These are phyloP conservation scores for Rhizoctonia solani DNA, from an alignment of 1,284 basidiomycete genomes.

Conservation along the genomic window DNA sequence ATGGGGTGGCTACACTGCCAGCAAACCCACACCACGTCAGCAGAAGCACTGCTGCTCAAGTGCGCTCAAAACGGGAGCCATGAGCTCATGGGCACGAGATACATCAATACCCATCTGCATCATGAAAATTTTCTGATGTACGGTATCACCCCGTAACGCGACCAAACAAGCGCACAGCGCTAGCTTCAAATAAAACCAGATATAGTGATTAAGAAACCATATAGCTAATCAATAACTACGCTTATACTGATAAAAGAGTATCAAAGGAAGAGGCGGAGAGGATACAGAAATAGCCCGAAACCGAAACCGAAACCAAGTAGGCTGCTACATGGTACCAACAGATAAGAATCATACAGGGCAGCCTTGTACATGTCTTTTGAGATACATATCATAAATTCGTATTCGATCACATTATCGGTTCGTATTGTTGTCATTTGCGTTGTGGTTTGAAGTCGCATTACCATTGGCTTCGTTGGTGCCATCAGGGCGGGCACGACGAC, in stretches of 20 bases:
- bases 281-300: too few species aligned
- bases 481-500: constrained; percentile 20
- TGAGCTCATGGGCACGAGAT: not conserved
- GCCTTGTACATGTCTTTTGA: not conserved
- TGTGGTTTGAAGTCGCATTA: too few species aligned
- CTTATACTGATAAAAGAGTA: not conserved
- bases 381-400: constrained; percentile 14
- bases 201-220: not conserved
- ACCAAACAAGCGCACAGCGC: constrained; percentile 12
- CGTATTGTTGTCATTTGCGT: not conserved
- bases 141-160: not conserved
- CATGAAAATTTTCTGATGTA: too few species aligned
- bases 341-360: not conserved
- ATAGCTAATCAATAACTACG: constrained; percentile 2
- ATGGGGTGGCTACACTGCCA: constrained; percentile 30
- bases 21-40: not conserved
- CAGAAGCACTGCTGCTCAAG: not conserved
- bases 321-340: not conserved
- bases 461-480: not conserved
- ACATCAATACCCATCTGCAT: not conserved
- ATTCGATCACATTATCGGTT: constrained; percentile 2
- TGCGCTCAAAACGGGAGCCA: not conserved
- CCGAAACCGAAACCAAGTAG: not conserved
- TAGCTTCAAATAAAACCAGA: too few species aligned
- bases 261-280: not conserved